phyloP scores from a whole-genome alignment of 1,284 basidiomycete genomes.

The Cutaneotrichosporon mucoides region DNA sequence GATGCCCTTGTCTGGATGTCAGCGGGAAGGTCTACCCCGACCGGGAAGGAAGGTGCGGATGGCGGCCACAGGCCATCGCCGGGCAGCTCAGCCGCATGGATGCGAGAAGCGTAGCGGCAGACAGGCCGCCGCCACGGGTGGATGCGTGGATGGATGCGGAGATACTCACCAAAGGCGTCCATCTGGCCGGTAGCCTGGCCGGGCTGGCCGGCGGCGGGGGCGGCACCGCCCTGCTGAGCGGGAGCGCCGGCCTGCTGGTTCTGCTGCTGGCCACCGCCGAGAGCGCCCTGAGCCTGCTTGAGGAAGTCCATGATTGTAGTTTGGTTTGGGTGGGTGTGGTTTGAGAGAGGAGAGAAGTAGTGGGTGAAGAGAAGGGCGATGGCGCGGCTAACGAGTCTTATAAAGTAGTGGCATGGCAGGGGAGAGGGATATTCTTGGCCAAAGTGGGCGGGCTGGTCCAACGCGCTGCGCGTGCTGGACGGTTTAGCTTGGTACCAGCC shows the following conservation, averaged over 20 bases:
- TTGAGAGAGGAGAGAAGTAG: neutral
- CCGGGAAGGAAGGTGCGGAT: neutral
- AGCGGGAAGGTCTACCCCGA: neutral
- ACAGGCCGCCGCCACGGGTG: too few species aligned
- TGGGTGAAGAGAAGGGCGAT: neutral
- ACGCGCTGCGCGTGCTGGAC: too few species aligned
- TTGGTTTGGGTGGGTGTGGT: neutral
- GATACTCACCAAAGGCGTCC: slow-evolving; percentile 43
- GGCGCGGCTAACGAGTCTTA: too few species aligned
- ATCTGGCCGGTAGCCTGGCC: slow-evolving; percentile 32
- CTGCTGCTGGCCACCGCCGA: slow-evolving; percentile 8
- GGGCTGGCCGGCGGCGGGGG: neutral
- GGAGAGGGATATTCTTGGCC: too few species aligned
- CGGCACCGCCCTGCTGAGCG: slow-evolving; percentile 2
- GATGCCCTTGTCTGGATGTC: slow-evolving; percentile 44
- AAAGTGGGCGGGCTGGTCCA: too few species aligned
- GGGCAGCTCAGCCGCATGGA: too few species aligned
- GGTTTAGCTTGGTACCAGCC: too few species aligned
- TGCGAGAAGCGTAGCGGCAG: too few species aligned
- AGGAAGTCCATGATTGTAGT: slow-evolving; percentile 13
- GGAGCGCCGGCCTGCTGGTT: slow-evolving; percentile 1
- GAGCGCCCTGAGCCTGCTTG: slow-evolving; percentile 18
- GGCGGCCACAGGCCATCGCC: neutral
- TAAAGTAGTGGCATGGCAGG: too few species aligned
- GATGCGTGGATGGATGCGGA: neutral